Base-by-base conservation (phyloP, 2,329 filamentous ascomycete species). In the Rosellinia necatrix region DNA sequence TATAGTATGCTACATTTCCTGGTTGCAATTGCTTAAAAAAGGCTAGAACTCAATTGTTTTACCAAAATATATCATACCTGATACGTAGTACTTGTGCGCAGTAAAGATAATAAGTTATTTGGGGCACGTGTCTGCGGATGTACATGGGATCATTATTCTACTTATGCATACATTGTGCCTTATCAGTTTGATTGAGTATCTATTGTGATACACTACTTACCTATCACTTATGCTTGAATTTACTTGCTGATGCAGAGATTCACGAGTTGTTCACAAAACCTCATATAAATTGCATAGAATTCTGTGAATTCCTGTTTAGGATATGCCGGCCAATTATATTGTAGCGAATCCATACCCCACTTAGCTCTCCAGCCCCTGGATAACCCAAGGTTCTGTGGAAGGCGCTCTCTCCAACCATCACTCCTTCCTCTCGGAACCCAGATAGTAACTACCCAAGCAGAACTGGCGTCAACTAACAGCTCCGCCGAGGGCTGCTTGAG, bases 271-370 rank as follows among this genome's bases (percentile, higher is more conserved):
- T 65, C 66, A 68, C 59, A 47, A 49, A 8, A 27, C 24, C 32
- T 30, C 59, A 59, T 59, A 64, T 54, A 59, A 60, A 43, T 61
- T 66, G 42, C 61, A 66, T 55, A 54, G 49, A 30, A 34, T 42
- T 40, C 48, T 47, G 62, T 68, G 65, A 66, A 63, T 63, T 62
- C 58, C 55, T 56, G 52, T 64, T 64, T 63, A 50, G 55, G 40
- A 46, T 17, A 12, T 42, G 22, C 56, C 35, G 32, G 24, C 65
- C 62, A 68, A 65, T 66, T 57, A 59, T 53, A 40, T 44, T 19
- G 35, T 21, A 49, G 6, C 6, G 38, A 32, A 15, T 38, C 21
- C 21, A 17, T 13, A 32, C 44, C 49, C 58, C 57, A 57, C 59
- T 51, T 58, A 58, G 53, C 49, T 47, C 44, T 44, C 25, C 24